A percentile compares a stretch with the other conserved stretches of the same genome.
Conservation (phyloP, 2,329 filamentous ascomycete genomes). For the Coleophoma crateriformis region DNA sequence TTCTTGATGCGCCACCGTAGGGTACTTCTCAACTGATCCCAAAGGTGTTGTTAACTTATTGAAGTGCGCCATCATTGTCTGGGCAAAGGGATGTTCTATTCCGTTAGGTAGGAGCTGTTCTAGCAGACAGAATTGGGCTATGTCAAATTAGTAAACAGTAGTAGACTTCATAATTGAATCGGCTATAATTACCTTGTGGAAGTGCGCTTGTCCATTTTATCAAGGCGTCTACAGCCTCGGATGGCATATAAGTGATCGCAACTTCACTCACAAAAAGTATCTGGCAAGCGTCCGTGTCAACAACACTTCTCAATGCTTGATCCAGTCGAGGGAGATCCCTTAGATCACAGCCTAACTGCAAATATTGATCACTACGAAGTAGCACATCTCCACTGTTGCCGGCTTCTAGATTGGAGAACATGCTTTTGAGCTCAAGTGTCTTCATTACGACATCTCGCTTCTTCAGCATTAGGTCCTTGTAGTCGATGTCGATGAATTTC, state of each 20-base stretch:
- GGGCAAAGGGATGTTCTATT: slow-evolving; percentile 73
- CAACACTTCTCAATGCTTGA: slow-evolving; percentile 48
- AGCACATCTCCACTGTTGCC: slow-evolving; percentile 42
- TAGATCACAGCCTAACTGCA: slow-evolving; percentile 77
- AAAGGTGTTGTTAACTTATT: slow-evolving; percentile 73
- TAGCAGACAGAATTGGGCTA: slow-evolving; percentile 76
- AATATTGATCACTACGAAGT: slow-evolving; percentile 64
- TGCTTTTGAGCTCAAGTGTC: slow-evolving; percentile 52
- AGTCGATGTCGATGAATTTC: slow-evolving; percentile 81
- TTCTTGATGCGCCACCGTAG: slow-evolving; percentile 58
- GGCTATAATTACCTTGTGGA: slow-evolving; percentile 49
- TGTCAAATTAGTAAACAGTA: slow-evolving; percentile 16
- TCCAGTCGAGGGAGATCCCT: slow-evolving; percentile 59
- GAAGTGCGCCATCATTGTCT: slow-evolving; percentile 81
- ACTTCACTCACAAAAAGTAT: slow-evolving; percentile 86
- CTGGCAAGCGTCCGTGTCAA: slow-evolving; percentile 51
- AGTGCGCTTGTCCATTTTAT: slow-evolving; percentile 73
- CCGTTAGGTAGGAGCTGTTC: slow-evolving; percentile 84
- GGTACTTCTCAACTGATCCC: slow-evolving; percentile 68
- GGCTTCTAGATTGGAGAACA: slow-evolving; percentile 40
- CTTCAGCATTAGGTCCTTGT: slow-evolving; percentile 69
- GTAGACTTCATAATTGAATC: not conserved
- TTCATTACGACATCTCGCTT: slow-evolving; percentile 65
- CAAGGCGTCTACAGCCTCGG: slow-evolving; percentile 64
- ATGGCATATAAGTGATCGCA: slow-evolving; percentile 85